phyloP scores from a whole-genome alignment of 805 yeast species.

The Kregervanrija fluxuum region DNA sequence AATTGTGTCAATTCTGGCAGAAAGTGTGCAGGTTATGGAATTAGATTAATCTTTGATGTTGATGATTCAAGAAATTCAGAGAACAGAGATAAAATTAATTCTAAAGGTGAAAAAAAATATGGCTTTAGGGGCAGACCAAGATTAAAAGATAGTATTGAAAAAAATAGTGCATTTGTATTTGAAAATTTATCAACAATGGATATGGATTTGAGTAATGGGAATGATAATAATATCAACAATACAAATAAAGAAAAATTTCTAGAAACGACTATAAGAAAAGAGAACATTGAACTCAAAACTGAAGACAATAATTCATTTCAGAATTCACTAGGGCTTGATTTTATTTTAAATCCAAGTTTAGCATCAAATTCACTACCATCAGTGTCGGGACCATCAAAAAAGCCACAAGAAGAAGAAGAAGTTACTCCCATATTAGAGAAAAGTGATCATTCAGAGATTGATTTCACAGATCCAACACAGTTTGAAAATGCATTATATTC shows the following conservation, averaged over 20 bases:
- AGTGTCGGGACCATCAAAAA: neutral
- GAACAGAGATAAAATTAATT: constrained; percentile 7
- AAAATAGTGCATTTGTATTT: neutral
- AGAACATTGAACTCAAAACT: neutral
- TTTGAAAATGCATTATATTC: constrained; percentile 26
- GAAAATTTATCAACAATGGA: neutral
- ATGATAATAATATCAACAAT: neutral
- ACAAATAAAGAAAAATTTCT: neutral
- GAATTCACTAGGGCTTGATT: too few relatives aligned
- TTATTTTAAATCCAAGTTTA: neutral
- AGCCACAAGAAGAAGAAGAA: neutral
- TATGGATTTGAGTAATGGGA: neutral
- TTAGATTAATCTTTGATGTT: constrained; percentile 42
- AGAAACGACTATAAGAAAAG: neutral
- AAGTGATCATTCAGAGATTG: constrained; percentile 6
- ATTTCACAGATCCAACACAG: constrained; percentile 19
- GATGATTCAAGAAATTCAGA: constrained; percentile 34
- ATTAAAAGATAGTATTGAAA: constrained; percentile 26
- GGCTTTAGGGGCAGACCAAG: constrained; percentile 41
- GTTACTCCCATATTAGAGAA: neutral
- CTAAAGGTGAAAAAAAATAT: constrained; percentile 30
- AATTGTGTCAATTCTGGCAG: constrained; percentile 40
- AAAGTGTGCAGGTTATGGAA: constrained; percentile 43
- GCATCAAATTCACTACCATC: neutral
- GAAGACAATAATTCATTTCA: too few relatives aligned